Base-by-base conservation (phyloP, 768 basidiomycete species). In the Termitomyces sp. region DNA sequence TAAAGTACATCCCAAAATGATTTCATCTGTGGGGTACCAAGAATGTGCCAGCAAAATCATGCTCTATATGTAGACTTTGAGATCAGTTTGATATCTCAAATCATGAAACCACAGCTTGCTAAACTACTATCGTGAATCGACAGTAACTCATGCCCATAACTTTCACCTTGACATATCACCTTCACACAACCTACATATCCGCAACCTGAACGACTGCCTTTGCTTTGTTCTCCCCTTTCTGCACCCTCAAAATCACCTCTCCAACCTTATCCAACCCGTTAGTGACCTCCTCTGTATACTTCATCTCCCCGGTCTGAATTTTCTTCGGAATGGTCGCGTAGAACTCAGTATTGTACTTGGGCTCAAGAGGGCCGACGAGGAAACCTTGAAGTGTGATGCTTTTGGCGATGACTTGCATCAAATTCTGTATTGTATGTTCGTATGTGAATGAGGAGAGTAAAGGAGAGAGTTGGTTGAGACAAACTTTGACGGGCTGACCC, bases 231-330 rank as follows among this genome's bases (percentile, higher is more conserved):
- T 60, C 64, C 1, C 75, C 73, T 50, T 69, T 70, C 58, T 70
- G 69, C 1, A 75, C 70, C 1, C 62, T 68, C 21, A 70, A 48
- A 2, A 74, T 62, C 1, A 63, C 73, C 5, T 75, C 73, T 1
- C 72, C 73, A 14, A 71, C 69, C 42, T 63, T 70, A 9, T 72
- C 78, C 37, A 84, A 66, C 2, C 82, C 82, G 5, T 66, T 63
- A 9, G 65, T 72, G 1, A 80, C 55, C 43, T 82, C 74, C 58
- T 84, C 83, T 8, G 59, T 67, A 47, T 76, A 72, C 63, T 78
- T 79, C 50, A 83, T 57, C 62, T 80, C 73, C 3, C 82, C 80
- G 3, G 64, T 70, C 3, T 72, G 75, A 33, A 84, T 60, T 43
- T 70, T 67, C 5, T 65, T 63, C 4, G 80, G 76, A 2, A 83